Evolutionary conservation across 2,329 filamentous ascomycete species (phyloP).

Genomic region (Corynespora cassiicola): DNA sequence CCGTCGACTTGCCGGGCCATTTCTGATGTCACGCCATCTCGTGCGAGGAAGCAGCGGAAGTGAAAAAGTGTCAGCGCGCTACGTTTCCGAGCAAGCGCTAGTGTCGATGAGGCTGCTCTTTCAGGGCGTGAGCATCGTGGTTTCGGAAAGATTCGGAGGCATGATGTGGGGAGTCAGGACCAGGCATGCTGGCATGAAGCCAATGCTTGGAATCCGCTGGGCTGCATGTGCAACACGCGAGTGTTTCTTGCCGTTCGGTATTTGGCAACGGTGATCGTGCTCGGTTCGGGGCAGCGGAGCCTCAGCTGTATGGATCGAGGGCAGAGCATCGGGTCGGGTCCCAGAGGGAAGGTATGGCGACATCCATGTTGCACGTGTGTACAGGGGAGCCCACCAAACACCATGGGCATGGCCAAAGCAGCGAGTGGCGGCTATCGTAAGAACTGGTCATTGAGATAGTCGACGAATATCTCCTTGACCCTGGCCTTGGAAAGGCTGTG

Average conservation of each 20-base stretch:
- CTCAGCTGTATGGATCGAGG: background rate
- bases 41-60: no score
- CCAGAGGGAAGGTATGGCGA: background rate
- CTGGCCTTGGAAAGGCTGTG: conserved; percentile 54
- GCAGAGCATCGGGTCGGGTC: background rate
- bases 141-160: conserved; percentile 8
- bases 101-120: no score
- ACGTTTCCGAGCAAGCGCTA: background rate
- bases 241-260: conserved; percentile 2
- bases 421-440: conserved; percentile 20
- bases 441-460: conserved; percentile 47
- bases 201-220: background rate
- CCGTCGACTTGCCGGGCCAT: background rate
- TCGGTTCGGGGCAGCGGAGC: conserved; percentile 9
- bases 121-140: no score
- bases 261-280: background rate
- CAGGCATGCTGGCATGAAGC: background rate
- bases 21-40: conserved; percentile 24
- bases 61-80: no score
- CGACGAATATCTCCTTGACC: conserved; percentile 46
- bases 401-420: background rate
- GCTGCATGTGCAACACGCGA: conserved; percentile 8
- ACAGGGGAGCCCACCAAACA: conserved; percentile 7
- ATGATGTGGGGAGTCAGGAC: background rate
- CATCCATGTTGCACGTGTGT: background rate